Evolutionary conservation across 768 basidiomycete genomes (phyloP), one percentile per base, ranked within the genome.

Genomic region (Exidia glandulosa): DNA sequence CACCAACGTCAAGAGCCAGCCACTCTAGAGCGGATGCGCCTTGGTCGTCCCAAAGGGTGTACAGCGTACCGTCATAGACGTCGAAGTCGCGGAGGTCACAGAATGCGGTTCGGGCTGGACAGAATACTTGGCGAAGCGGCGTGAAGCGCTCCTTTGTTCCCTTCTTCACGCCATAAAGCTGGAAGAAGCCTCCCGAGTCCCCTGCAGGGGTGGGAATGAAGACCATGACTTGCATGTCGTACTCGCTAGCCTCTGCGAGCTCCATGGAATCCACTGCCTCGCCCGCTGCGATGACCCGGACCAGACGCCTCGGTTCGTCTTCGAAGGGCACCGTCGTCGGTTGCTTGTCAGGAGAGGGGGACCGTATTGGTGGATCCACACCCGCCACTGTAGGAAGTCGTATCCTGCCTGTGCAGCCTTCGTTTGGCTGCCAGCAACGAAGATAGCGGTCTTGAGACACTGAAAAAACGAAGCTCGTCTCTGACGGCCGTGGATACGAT

Each of bases 391-490:
- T 60, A 32, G 68, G 67, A 12, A 81, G 75, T 48, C 88, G 72
- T 12, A 74, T 70, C 67, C 80, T 85, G 32, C 81, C 81, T 32
- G 84, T 80, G n/a, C 86, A 78, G 67, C 89, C 87, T 48, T 85
- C 85, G 9, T 13, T 6, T 19, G 32, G 78, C 63, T 88, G 87
- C 94, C 94, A 97, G 47, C 89, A 76, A 37, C 92, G 81, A 45
- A 98, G 76, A 33, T 85, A 86, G 59, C 88, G 81, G 74, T 96
- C 92, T 59, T 92, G 79, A 9, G 94, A 93, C 45, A 98, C 78
- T 1, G 92, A 86, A 82, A 90, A 95, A 25, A 87, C 75, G 65
- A 88, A 78, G 34, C 78, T 80, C 60, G 88, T 77, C 67, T 88
- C 87, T 14, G 86, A 87, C 19, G 88, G 88, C 73, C 84, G 87